Conservation (phyloP, 2,329 filamentous ascomycete species). For the Penicillium hesseltinei region DNA sequence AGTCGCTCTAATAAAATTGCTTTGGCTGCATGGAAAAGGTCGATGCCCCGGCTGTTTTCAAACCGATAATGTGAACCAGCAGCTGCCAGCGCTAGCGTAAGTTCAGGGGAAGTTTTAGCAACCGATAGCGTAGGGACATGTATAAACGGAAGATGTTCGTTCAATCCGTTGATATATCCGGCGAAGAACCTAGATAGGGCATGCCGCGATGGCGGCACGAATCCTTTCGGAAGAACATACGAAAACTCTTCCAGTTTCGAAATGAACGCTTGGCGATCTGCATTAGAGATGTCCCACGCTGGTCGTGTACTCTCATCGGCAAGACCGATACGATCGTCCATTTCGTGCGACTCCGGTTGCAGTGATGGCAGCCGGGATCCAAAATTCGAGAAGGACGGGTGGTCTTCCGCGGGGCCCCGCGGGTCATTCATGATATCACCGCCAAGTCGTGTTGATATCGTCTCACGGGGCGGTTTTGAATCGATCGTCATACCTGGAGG, state of each 20-base stretch:
- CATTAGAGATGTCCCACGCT: constrained; percentile 49
- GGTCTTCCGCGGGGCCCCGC: constrained; percentile 40
- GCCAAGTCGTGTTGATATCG: constrained; percentile 35
- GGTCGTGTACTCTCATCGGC: constrained; percentile 45
- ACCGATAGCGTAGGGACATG: constrained; percentile 51
- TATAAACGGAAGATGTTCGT: constrained; percentile 53
- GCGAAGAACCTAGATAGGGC: constrained; percentile 50
- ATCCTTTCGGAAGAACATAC: constrained; percentile 47
- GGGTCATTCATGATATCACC: constrained; percentile 41
- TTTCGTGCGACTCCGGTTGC: constrained; percentile 47
- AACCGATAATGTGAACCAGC: constrained; percentile 51
- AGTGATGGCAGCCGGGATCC: constrained; percentile 49
- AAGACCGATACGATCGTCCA: constrained; percentile 43
- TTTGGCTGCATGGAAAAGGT: constrained; percentile 58
- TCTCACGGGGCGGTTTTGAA: constrained; percentile 36
- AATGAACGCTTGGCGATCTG: constrained; percentile 47
- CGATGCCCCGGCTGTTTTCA: constrained; percentile 52
- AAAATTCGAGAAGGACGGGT: constrained; percentile 49
- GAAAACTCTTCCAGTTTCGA: constrained; percentile 48
- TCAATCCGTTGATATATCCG: constrained; percentile 52
- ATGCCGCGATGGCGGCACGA: constrained; percentile 50
- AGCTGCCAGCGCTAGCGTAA: constrained; percentile 53
- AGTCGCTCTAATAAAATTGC: constrained; percentile 55
- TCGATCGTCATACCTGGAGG: constrained; percentile 38
- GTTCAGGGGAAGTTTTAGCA: constrained; percentile 46